phyloP scores from a whole-genome alignment of 495 filamentous ascomycete genomes.

The Delitschia confertaspora region DNA sequence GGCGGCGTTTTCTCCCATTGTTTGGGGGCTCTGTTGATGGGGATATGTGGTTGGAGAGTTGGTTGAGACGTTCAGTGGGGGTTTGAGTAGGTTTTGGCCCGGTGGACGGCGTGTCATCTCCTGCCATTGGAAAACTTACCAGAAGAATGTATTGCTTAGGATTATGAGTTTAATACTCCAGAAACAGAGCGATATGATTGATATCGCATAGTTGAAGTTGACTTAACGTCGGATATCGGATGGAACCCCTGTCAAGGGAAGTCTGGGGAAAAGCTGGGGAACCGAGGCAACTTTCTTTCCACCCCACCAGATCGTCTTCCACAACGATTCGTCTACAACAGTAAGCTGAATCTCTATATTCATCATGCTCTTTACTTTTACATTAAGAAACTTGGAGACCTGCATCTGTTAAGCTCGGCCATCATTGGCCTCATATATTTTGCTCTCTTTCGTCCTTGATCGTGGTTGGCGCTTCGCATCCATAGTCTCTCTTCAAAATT shows the following conservation, averaged over 20 bases:
- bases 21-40: slow-evolving; percentile 7
- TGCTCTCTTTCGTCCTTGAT: no score
- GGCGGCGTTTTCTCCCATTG: slow-evolving; percentile 14
- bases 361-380: no score
- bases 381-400: no score
- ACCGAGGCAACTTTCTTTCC: slow-evolving; percentile 17
- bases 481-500: no score
- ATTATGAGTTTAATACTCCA: slow-evolving; percentile 3
- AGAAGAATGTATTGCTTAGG: neutral
- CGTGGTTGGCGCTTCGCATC: no score
- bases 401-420: no score
- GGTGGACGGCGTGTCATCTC: slow-evolving; percentile 3
- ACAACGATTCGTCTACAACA: no score
- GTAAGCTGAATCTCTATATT: no score
- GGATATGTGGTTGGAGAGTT: slow-evolving; percentile 22
- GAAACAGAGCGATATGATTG: neutral
- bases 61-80: slow-evolving; percentile 17
- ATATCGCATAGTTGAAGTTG: slow-evolving; percentile 10
- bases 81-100: neutral
- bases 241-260: neutral
- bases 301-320: slow-evolving; percentile 3
- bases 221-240: neutral
- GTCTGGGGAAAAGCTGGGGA: slow-evolving; percentile 8
- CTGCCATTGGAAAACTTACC: slow-evolving; percentile 9
- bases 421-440: no score